These are phyloP conservation scores for Eugenia klotzschiana DNA, from an alignment of 441 rosid species.

Conservation along the genomic window DNA sequence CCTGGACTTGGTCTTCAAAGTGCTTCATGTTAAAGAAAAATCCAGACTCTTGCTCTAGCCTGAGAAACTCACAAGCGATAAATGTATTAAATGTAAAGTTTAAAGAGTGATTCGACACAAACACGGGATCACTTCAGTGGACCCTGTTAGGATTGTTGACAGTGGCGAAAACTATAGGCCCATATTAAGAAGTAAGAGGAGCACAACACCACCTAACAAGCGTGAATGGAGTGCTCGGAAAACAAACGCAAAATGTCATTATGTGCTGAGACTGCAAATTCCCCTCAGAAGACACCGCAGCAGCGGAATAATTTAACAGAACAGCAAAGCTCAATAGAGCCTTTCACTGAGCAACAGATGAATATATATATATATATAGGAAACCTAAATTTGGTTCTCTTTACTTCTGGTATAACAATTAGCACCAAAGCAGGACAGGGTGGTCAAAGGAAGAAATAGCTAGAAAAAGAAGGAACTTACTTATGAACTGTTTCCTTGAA, in stretches of 20 bases:
- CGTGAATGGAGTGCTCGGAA: background rate
- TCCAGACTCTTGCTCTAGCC: constrained; percentile 33
- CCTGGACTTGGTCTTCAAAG: constrained; percentile 26
- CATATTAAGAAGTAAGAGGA: background rate
- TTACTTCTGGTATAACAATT: background rate
- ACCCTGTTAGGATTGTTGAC: background rate
- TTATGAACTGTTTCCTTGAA: constrained; percentile 5
- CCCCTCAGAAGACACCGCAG: background rate
- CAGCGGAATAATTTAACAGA: background rate
- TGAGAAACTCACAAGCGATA: background rate
- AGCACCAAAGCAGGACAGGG: background rate
- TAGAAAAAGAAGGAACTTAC: background rate
- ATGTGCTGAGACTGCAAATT: background rate
- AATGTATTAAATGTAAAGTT: background rate
- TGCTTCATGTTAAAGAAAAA: constrained; percentile 32
- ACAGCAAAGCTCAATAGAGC: background rate
- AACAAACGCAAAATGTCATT: background rate
- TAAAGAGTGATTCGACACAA: background rate
- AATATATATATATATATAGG: background rate
- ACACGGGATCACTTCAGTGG: background rate
- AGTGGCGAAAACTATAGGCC: background rate
- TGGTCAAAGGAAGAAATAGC: background rate
- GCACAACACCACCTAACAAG: background rate
- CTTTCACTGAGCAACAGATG: background rate
- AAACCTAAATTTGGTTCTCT: background rate